phyloP scores from a whole-genome alignment of 345 rosid species.

The Salix koriyanagi region DNA sequence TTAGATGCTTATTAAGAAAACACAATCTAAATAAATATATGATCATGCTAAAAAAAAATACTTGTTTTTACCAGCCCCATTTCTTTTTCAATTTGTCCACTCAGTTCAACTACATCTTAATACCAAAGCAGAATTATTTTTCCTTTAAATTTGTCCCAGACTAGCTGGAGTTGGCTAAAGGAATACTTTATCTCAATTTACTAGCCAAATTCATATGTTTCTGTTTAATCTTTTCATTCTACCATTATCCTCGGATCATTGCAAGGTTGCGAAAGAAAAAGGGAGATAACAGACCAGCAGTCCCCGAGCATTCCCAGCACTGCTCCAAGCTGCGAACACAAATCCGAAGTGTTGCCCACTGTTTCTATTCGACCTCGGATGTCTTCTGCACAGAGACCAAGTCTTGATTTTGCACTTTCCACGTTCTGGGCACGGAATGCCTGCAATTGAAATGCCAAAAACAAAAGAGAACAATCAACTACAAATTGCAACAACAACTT shows the following conservation, averaged over 20 bases:
- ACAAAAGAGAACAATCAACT: background rate
- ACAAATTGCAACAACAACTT: background rate
- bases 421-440: slow-evolving; percentile 80
- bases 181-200: background rate
- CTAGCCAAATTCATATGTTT: background rate
- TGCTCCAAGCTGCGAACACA: slow-evolving; percentile 98
- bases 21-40: background rate
- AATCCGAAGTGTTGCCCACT: slow-evolving; percentile 70
- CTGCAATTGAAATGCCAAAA: slow-evolving; percentile 31
- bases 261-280: background rate
- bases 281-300: slow-evolving; percentile 62
- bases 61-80: background rate
- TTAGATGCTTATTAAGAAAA: background rate
- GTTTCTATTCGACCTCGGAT: slow-evolving; percentile 64
- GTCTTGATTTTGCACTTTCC: slow-evolving; percentile 92
- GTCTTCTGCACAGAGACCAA: slow-evolving; percentile 73
- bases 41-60: background rate
- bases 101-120: background rate
- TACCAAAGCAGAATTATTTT: background rate
- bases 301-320: slow-evolving; percentile 99
- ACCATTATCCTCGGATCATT: background rate
- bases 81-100: background rate
- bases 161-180: background rate
- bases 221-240: background rate
- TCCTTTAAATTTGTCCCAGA: background rate